Base-by-base conservation (phyloP, 768 basidiomycete species). In the Pleurotus sapidus region DNA sequence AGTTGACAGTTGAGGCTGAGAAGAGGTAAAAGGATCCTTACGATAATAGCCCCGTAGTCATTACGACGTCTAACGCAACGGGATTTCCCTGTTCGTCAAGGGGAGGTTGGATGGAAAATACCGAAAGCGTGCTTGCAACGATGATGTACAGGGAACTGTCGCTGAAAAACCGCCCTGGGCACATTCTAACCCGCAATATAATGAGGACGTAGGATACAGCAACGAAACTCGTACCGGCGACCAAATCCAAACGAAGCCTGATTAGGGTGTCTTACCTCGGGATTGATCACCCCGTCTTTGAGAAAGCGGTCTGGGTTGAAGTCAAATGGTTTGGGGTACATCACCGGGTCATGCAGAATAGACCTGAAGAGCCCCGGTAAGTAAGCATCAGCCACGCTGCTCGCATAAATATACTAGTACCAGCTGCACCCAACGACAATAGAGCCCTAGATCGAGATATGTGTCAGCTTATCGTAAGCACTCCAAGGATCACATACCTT, bases 231-330 rank as follows among this genome's bases (percentile, higher is more conserved):
- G 18, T 30, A 70, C 69, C 71, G 62, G 30, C 71, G 65, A 11
- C 73, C 73, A 61, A 65, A 72, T 14, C 73, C 70, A 57, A 72
- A 73, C 24, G 64, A 67, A 20, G 65, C 64, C 24, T 57, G 53
- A 17, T 61, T 63, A 4, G 71, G 68, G 50, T 70, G 61, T 34
- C 63, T 56, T 30, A 49, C 49, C 18, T 63, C 23, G 64, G 59
- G 46, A 67, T 53, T n/a, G 60, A 62, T 63, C 55, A 30, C 61
- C 6, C 59, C 59, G 23, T 62, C 58, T 39, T 61, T 68, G 24
- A 72, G 59, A 51, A 66, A 74, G 7, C 70, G 63, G 20, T 72
- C 71, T 1, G 71, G 72, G n/a, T 65, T 61, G 43, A 67, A 72
- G n/a, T 63, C 62, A 14, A 62, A 50, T 12, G 65, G 64, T n/a